Base-by-base conservation (phyloP, 1,139 yeast genomes). In the Diutina sp. region DNA sequence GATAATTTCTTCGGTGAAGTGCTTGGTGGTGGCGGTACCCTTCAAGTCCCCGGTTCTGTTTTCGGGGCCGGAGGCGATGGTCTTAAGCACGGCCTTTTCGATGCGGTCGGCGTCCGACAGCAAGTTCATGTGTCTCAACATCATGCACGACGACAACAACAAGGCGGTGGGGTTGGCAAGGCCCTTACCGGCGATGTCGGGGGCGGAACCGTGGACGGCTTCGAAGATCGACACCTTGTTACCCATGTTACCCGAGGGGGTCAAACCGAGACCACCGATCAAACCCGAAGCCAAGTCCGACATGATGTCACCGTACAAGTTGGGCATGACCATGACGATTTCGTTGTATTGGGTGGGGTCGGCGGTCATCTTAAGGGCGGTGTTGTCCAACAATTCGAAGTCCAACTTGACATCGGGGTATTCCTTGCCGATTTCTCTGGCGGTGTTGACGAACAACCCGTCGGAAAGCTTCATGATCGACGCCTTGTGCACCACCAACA, bases 241-340 rank as follows among this genome's bases (percentile, higher is more conserved):
- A 79, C 99, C 99, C 90, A 93, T 90, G 83, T 93, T 93, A 73
- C 97, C 99, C 60, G 97, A 90, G 65, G 99, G 98, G 62, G 98
- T 93, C 73, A 93, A 84, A 76, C 99, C 99, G 68, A 91, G 83
- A 70, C 98, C 97, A 72, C 99, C 99, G 66, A 95, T 93, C 70
- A 93, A 82, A 75, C 98, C 99, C 59, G 97, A 88, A 64, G 96
- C 89, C 73, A 93, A 81, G 74, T 93, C 98, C 62, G 98, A 91
- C 86, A 93, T 85, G 75, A 93, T 93, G 73, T 87, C 98, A 80
- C 99, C 99, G 76, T 93, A 93, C 75, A 93, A 83, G 85, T 93
- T 93, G 68, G 99, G 99, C 97, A 93, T 93, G 66, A 93, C 98
- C 91, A 93, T 90, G 67, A 93, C 99, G 60, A 87, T 85, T 67